Evolutionary conservation across 106 monocot species (phyloP).

Genomic region (Agapanthus africanus): DNA sequence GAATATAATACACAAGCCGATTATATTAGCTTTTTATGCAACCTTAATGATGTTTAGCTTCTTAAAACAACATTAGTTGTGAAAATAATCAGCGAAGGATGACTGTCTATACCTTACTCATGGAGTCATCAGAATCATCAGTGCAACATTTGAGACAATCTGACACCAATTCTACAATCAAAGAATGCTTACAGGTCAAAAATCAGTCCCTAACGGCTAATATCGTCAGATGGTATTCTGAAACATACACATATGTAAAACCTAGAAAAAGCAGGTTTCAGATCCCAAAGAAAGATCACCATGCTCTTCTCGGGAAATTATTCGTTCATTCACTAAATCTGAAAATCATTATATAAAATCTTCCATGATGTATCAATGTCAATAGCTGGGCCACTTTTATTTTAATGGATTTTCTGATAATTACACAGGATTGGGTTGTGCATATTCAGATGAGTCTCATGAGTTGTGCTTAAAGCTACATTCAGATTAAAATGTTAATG

Average conservation of each 20-base stretch:
- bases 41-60: background rate
- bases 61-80: background rate
- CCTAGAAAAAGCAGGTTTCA: background rate
- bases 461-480: background rate
- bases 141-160: slow-evolving; percentile 95
- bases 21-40: background rate
- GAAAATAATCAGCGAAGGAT: background rate
- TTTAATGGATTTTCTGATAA: background rate
- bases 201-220: background rate
- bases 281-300: background rate
- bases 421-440: background rate
- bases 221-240: background rate
- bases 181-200: background rate
- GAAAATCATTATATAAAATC: background rate
- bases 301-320: background rate
- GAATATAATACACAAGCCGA: background rate
- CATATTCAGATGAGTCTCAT: background rate
- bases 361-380: background rate
- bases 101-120: slow-evolving; percentile 62
- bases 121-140: slow-evolving; percentile 90
- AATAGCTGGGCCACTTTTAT: background rate
- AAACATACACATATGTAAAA: background rate
- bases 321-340: background rate
- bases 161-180: slow-evolving; percentile 71
- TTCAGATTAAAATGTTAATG: background rate